Conservation (phyloP, 2,329 filamentous ascomycete genomes). For the Blastomyces emzantsi region DNA sequence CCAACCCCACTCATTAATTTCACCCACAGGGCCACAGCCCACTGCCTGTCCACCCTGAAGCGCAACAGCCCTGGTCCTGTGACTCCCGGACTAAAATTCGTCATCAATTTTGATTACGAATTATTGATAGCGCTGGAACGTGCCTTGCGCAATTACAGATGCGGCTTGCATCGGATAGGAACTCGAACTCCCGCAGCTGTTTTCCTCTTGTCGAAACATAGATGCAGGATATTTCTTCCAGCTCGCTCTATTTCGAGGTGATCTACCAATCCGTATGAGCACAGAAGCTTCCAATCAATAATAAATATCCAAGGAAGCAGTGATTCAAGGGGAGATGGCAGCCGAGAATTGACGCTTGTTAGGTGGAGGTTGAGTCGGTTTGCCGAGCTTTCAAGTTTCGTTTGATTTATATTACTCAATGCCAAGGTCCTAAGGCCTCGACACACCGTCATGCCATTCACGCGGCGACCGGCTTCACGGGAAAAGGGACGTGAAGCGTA, state of each 20-base stretch:
- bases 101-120: background rate
- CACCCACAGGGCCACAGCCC: background rate
- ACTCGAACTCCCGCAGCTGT: background rate
- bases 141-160: background rate
- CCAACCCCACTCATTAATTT: background rate
- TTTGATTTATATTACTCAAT: background rate
- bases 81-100: background rate
- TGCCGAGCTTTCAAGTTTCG: background rate
- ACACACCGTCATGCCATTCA: background rate
- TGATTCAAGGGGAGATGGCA: background rate
- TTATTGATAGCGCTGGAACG: background rate
- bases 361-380: background rate
- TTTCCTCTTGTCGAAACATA: background rate
- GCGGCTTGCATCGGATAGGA: background rate
- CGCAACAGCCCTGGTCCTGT: too few relatives aligned
- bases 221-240: background rate
- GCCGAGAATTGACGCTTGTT: background rate
- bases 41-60: background rate
- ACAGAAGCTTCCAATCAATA: background rate
- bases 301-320: background rate
- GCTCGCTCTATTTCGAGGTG: background rate
- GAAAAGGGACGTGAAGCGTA: slow-evolving; percentile 17
- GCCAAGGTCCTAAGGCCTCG: background rate
- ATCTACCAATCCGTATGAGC: background rate
- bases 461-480: slow-evolving; percentile 14